These are phyloP conservation scores for Fagus crenata DNA, from an alignment of 306 rosid species.

Conservation along the genomic window DNA sequence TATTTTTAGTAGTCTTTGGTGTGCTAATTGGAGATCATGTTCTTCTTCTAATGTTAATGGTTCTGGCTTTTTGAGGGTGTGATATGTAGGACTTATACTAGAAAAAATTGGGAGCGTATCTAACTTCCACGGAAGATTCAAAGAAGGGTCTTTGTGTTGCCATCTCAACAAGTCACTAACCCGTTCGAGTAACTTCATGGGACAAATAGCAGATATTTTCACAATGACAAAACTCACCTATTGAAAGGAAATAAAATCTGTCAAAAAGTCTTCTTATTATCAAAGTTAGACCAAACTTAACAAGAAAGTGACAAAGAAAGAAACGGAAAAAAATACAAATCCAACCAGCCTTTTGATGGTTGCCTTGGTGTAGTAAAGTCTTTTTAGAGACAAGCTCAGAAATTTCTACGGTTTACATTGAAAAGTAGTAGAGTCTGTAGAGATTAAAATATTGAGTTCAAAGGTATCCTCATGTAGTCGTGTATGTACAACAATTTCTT, in stretches of 20 bases:
- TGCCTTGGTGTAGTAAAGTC: too few relatives aligned
- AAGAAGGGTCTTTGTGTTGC: conserved; percentile 68
- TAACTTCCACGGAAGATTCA: conserved; percentile 75
- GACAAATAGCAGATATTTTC: conserved; percentile 88
- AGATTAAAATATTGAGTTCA: too few relatives aligned
- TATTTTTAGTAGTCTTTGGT: conserved; percentile 50
- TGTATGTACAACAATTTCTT: too few relatives aligned
- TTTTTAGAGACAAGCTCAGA: too few relatives aligned
- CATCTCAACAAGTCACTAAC: conserved; percentile 82
- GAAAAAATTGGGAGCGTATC: conserved; percentile 72
- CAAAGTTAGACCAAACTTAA: background rate
- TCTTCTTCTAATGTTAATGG: conserved; percentile 65
- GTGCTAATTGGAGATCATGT: conserved; percentile 55
- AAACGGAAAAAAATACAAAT: background rate
- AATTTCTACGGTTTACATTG: too few relatives aligned
- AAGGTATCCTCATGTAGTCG: too few relatives aligned
- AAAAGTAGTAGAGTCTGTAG: too few relatives aligned
- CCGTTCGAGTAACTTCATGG: conserved; percentile 60
- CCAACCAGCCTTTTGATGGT: too few relatives aligned
- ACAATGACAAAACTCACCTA: conserved; percentile 69
- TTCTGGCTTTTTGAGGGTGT: conserved; percentile 57
- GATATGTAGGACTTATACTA: conserved; percentile 61
- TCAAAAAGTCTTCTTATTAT: background rate
- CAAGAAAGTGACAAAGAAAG: background rate
- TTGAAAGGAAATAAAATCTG: background rate